Evolutionary conservation across 805 yeast genomes (phyloP).

Genomic region (Ascoidea asiatica): DNA sequence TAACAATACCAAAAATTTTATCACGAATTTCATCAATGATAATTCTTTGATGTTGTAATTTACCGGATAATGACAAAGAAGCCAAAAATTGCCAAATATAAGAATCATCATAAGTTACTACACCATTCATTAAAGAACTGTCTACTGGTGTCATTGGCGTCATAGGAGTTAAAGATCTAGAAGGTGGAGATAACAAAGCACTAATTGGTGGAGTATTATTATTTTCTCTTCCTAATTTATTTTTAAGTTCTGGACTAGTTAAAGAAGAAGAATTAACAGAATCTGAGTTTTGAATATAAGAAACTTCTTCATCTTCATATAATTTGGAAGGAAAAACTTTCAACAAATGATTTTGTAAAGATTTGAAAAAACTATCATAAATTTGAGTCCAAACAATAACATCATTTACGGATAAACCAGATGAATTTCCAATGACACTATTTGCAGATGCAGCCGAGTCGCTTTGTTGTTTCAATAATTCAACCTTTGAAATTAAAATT

Average conservation of each 20-base stretch:
- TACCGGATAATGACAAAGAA: slow-evolving; percentile 82
- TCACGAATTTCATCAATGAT: slow-evolving; percentile 91
- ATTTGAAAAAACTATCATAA: slow-evolving; percentile 70
- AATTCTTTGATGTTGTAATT: slow-evolving; percentile 79
- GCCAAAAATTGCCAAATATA: slow-evolving; percentile 97
- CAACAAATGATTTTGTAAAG: slow-evolving; percentile 64
- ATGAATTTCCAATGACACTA: no score
- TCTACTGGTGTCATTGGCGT: slow-evolving; percentile 4
- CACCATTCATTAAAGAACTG: slow-evolving; percentile 18
- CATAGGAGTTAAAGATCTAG: slow-evolving; percentile 8
- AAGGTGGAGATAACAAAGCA: slow-evolving; percentile 5
- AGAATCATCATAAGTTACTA: slow-evolving; percentile 40
- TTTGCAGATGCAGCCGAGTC: slow-evolving; percentile 18
- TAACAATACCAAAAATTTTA: slow-evolving; percentile 81
- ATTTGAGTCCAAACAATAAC: slow-evolving; percentile 62
- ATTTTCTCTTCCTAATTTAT: neutral
- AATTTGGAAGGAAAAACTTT: slow-evolving; percentile 37
- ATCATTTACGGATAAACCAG: slow-evolving; percentile 21
- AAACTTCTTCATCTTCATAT: slow-evolving; percentile 4
- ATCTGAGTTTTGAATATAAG: neutral
- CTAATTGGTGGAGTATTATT: no score
- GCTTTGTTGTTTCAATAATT: slow-evolving; percentile 60
- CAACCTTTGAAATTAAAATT: slow-evolving; percentile 84
- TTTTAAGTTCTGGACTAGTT: neutral
- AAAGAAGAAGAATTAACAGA: neutral